Percentiles rank a stretch among this genome's conserved stretches.
Conservation (phyloP, 2,329 filamentous ascomycete species). For the Sclerotinia subarctica region DNA sequence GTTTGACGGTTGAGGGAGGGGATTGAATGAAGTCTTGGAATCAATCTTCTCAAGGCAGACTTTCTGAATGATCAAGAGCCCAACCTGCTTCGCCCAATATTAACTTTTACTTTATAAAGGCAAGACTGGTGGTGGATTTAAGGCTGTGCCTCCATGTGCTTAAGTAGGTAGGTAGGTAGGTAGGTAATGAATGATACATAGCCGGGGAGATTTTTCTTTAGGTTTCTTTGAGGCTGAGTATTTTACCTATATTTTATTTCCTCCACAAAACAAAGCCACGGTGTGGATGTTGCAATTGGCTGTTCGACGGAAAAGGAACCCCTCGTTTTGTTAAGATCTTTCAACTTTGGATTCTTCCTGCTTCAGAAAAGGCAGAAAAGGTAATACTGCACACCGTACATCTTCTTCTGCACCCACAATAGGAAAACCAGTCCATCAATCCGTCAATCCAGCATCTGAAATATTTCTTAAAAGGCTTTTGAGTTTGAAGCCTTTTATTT, state of each 20-base stretch:
- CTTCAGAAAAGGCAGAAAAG: not conserved
- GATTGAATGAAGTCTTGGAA: constrained; percentile 8
- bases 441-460: too few relatives aligned
- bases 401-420: not conserved
- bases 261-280: constrained; percentile 6
- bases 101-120: not conserved
- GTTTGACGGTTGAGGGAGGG: not conserved
- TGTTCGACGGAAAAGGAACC: not conserved
- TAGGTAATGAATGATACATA: not conserved
- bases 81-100: not conserved
- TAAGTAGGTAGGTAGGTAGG: not conserved
- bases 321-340: not conserved
- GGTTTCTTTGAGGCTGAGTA: constrained; percentile 14
- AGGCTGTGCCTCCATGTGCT: constrained; percentile 12
- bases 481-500: not conserved
- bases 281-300: not conserved
- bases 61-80: not conserved
- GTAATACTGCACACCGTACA: not conserved
- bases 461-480: not conserved
- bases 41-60: constrained; percentile 12
- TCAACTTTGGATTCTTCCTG: not conserved
- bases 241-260: not conserved
- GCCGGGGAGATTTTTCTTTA: not conserved
- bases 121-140: not conserved
- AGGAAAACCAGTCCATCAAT: not conserved